phyloP scores from a whole-genome alignment of 345 rosid genomes.

The Adansonia digitata region DNA sequence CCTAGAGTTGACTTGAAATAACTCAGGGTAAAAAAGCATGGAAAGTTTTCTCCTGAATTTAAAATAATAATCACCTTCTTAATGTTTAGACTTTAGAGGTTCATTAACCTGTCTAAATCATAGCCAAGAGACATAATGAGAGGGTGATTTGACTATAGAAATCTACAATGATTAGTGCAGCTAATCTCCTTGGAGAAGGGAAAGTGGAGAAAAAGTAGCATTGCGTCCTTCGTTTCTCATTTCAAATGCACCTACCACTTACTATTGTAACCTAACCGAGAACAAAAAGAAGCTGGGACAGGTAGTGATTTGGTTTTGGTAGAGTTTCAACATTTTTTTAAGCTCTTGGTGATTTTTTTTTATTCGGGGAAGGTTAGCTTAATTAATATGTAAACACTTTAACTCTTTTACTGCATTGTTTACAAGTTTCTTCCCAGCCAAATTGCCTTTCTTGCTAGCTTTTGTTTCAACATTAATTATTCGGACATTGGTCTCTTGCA shows the following conservation, averaged over 20 bases:
- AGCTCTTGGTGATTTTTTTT: too few relatives aligned
- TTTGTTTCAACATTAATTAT: neutral
- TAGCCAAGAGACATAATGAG: constrained; percentile 3
- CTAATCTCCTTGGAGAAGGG: too few relatives aligned
- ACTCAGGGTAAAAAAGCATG: too few relatives aligned
- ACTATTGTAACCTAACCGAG: neutral
- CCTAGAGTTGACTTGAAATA: too few relatives aligned
- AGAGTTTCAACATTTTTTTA: neutral
- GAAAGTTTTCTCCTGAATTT: neutral
- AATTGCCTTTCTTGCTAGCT: neutral
- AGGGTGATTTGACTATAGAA: constrained; percentile 7
- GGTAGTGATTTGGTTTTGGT: neutral
- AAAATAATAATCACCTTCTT: neutral
- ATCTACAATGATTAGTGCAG: neutral
- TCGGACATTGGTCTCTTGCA: neutral
- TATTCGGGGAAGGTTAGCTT: neutral
- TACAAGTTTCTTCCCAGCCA: neutral
- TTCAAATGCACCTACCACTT: neutral
- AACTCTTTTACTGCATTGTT: neutral
- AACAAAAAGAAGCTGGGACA: neutral
- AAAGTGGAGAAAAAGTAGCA: neutral
- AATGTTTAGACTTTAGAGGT: neutral
- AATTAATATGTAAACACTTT: neutral
- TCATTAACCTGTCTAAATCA: constrained; percentile 11
- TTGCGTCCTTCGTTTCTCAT: neutral